Percentiles rank a stretch among this genome's conserved stretches.
Evolutionary conservation across 2,329 filamentous ascomycete genomes (phyloP).

Genomic region (Alternaria alternata): DNA sequence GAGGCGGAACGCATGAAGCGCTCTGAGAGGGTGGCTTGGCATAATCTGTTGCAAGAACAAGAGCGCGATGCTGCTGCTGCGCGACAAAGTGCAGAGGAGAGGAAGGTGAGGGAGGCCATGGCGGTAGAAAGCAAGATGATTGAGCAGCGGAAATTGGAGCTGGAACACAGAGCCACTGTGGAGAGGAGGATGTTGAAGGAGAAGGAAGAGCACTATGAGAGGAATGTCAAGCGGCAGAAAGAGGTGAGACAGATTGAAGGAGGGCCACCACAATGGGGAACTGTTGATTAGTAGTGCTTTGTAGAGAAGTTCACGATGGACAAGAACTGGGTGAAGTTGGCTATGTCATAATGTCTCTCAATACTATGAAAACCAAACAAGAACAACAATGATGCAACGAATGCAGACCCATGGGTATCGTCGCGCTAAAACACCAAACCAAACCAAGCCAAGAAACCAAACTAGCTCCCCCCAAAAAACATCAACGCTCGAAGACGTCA

Average conservation of each 20-base stretch:
- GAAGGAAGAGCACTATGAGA: slow-evolving; percentile 45
- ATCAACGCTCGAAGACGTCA: not conserved
- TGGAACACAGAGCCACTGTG: slow-evolving; percentile 36
- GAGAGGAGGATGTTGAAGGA: slow-evolving; percentile 42
- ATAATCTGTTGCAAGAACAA: slow-evolving; percentile 39
- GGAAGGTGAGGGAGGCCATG: slow-evolving; percentile 24
- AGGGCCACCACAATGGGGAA: slow-evolving; percentile 34
- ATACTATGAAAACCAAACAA: not conserved
- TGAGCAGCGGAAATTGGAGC: slow-evolving; percentile 35
- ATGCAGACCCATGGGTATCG: slow-evolving; percentile 15
- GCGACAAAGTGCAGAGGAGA: slow-evolving; percentile 34
- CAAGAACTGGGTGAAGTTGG: not conserved
- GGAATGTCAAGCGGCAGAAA: slow-evolving; percentile 45
- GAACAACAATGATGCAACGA: slow-evolving; percentile 5
- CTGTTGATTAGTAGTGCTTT: slow-evolving; percentile 30
- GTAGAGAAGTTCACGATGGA: not conserved
- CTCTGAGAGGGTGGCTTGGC: slow-evolving; percentile 41
- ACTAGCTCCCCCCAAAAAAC: not conserved
- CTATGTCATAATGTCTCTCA: not conserved
- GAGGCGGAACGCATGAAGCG: slow-evolving; percentile 44
- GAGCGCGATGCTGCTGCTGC: slow-evolving; percentile 36
- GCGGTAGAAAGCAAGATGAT: slow-evolving; percentile 31
- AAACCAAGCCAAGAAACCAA: slow-evolving; percentile 1
- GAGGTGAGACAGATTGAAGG: slow-evolving; percentile 42
- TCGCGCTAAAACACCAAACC: not conserved